These are phyloP conservation scores for Trichocladium uniseriatum DNA, from an alignment of 495 filamentous ascomycete genomes.

Conservation along the genomic window DNA sequence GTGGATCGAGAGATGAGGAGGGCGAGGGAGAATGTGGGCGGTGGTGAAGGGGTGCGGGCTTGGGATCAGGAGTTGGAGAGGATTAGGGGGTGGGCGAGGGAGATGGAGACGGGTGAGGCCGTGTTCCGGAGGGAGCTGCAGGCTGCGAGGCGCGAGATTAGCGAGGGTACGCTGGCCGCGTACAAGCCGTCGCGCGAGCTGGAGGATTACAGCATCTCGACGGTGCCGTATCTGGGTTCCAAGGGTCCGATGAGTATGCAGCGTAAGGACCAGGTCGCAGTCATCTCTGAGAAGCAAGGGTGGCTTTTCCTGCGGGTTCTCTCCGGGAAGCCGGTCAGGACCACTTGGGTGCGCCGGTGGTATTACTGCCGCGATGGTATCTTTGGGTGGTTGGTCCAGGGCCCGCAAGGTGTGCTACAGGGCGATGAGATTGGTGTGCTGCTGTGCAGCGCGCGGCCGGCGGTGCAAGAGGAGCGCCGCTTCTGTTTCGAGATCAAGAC, in stretches of 20 bases:
- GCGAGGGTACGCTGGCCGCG: conserved; percentile 61
- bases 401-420: conserved; percentile 79
- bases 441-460: conserved; percentile 83
- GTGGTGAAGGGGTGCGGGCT: conserved; percentile 45
- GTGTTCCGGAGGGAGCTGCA: conserved; percentile 72
- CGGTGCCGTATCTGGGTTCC: conserved; percentile 73
- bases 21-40: not conserved
- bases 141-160: conserved; percentile 69
- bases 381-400: conserved; percentile 91
- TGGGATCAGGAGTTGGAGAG: conserved; percentile 72
- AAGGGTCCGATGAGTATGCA: conserved; percentile 52
- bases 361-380: conserved; percentile 92
- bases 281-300: conserved; percentile 72
- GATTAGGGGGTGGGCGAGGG: conserved; percentile 80
- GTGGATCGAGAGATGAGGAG: conserved; percentile 68
- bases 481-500: conserved; percentile 99
- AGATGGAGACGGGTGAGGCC: conserved; percentile 78
- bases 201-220: conserved; percentile 82
- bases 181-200: conserved; percentile 78
- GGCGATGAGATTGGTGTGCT: conserved; percentile 93
- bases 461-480: conserved; percentile 82
- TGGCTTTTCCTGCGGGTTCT: conserved; percentile 82
- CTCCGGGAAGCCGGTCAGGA: conserved; percentile 79
- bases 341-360: conserved; percentile 83
- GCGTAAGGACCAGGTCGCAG: conserved; percentile 36